phyloP scores from a whole-genome alignment of 2,329 filamentous ascomycete species.

The Ceratocystis harringtonii region DNA sequence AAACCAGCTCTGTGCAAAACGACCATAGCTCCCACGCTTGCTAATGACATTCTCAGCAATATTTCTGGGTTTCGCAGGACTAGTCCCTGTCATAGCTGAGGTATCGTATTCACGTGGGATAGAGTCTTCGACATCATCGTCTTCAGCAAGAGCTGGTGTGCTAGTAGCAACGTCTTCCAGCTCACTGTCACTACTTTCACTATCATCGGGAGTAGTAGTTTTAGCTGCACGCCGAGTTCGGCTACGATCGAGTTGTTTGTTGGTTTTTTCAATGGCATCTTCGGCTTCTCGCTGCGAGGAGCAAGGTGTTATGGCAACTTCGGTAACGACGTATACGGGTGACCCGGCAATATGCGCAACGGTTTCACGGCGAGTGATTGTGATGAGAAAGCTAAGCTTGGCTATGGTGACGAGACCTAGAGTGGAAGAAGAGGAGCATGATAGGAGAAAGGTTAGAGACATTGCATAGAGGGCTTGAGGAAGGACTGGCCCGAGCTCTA shows the following conservation, averaged over 20 bases:
- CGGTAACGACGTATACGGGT: slow-evolving; percentile 73
- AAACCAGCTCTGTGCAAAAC: slow-evolving; percentile 86
- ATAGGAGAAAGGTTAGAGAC: background rate
- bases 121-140: slow-evolving; percentile 33
- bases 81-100: slow-evolving; percentile 19
- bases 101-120: slow-evolving; percentile 25
- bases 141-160: slow-evolving; percentile 16
- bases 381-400: slow-evolving; percentile 66
- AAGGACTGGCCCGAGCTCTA: too few relatives aligned
- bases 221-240: background rate
- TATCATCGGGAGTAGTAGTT: background rate
- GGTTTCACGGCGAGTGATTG: slow-evolving; percentile 72
- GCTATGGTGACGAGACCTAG: slow-evolving; percentile 73
- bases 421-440: background rate
- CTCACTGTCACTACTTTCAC: slow-evolving; percentile 19
- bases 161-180: slow-evolving; percentile 34
- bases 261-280: slow-evolving; percentile 51
- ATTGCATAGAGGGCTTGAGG: too few relatives aligned
- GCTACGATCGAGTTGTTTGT: slow-evolving; percentile 22
- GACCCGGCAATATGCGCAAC: slow-evolving; percentile 74
- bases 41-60: slow-evolving; percentile 82
- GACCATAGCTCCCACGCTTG: slow-evolving; percentile 67
- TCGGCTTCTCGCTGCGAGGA: slow-evolving; percentile 60
- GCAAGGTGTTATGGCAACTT: slow-evolving; percentile 81
- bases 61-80: slow-evolving; percentile 35